Conservation (phyloP, 2,329 filamentous ascomycete species). For the Alternaria angustiovoidea region DNA sequence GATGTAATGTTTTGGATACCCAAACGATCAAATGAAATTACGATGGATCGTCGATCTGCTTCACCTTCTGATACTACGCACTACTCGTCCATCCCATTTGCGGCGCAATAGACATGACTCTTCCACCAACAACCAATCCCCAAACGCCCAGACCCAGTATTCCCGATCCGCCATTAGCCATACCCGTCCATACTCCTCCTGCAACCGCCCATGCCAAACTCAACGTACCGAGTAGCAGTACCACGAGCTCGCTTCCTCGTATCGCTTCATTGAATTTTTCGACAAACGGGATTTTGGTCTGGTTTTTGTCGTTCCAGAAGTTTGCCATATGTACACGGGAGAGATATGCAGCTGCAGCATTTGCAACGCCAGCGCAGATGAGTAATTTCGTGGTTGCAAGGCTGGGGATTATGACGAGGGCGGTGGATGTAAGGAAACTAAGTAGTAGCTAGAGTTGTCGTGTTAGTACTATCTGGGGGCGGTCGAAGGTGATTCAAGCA, state of each 20-base stretch:
- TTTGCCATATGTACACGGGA: constrained; percentile 38
- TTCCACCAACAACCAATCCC: constrained; percentile 7
- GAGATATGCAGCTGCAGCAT: constrained; percentile 20
- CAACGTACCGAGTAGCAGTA: constrained; percentile 32
- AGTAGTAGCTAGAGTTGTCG: background rate
- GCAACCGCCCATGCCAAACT: constrained; percentile 30
- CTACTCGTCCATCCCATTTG: constrained; percentile 7
- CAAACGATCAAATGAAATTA: background rate
- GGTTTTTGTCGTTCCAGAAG: constrained; percentile 46
- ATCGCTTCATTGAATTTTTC: constrained; percentile 50
- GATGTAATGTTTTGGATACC: constrained; percentile 1
- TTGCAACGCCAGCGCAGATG: constrained; percentile 18
- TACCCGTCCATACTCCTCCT: constrained; percentile 26
- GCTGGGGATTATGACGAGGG: constrained; percentile 26
- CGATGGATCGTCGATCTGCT: too few relatives aligned
- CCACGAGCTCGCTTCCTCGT: constrained; percentile 40
- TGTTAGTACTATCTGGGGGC: background rate
- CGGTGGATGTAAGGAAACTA: constrained; percentile 26
- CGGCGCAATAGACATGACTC: constrained; percentile 8
- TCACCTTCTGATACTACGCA: background rate
- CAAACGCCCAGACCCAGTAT: constrained; percentile 15
- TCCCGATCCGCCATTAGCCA: constrained; percentile 15
- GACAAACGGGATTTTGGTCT: constrained; percentile 47
- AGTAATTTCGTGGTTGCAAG: constrained; percentile 13
- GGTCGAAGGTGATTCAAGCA: background rate